Evolutionary conservation across 1,284 basidiomycete species (phyloP), one percentile per base, ranked within the genome.

Genomic region (Trichosporon faecale): DNA sequence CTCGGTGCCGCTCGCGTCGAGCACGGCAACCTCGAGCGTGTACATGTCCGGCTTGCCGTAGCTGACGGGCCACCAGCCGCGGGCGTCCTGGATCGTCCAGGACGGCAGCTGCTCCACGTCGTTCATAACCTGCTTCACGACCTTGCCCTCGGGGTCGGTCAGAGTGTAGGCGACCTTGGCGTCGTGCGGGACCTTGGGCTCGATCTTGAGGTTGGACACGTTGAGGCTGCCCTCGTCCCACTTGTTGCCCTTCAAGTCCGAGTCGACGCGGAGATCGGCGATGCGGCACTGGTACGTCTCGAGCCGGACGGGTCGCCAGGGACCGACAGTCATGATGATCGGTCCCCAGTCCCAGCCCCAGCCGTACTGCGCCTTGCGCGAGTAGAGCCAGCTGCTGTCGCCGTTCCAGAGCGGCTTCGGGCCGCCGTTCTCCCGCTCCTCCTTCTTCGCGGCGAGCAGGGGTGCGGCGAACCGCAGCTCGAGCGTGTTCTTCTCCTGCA

Each of bases 301-400:
- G 18, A 96, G 84, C 40, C 78, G 83, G 67, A 95, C 86, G 0
- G 49, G 46, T 2, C 33, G 75, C 84, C 79, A 84, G 6, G 80
- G 82, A 21, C 83, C 84, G 44, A 76, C 77, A 9, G 81, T 85
- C 81, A 84, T 81, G 57, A 84, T 65, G 6, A 81, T 74, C 3
- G 84, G 85, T 68, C 91, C 93, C 93, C 82, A 82, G 73, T 80
- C 82, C 82, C 81, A 82, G 3, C 80, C 82, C 81, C 80, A 83
- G 18, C 75, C 91, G 85, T 94, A 95, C 78, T 93, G 91, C 1
- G 93, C 92, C 83, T 95, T 95, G 66, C 94, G 88, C 57, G 94
- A 90, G 78, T 95, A 91, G 27, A 95, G 85, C 52, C 94, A 88
- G 75, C 90, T 91, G 0, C 91, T 89, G 79, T 94, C 92, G 5